phyloP scores from a whole-genome alignment of 179 eudicot genomes.

The Silene coronaria region DNA sequence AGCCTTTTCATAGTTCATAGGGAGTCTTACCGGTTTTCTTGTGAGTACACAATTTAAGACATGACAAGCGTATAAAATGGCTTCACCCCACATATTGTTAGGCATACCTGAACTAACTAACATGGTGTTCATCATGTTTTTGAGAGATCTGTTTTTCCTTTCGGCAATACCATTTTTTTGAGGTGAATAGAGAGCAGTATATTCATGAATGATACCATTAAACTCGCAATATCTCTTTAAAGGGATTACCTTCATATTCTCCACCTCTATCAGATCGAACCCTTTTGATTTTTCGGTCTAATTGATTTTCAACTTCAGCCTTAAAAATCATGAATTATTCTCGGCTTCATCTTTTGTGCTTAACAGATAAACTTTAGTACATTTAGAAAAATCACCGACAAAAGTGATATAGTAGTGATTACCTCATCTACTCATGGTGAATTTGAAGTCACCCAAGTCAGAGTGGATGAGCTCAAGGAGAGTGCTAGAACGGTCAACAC shows the following conservation, averaged over 20 bases:
- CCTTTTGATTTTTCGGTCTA: background rate
- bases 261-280: background rate
- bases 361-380: background rate
- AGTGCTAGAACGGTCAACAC: background rate
- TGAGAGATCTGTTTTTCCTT: background rate
- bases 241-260: background rate
- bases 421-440: background rate
- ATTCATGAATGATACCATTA: background rate
- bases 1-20: background rate
- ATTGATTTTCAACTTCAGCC: background rate
- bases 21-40: background rate
- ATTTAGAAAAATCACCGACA: background rate
- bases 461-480: background rate
- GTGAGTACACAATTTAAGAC: background rate
- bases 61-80: background rate
- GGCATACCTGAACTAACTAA: background rate
- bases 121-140: constrained; percentile 7
- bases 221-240: background rate
- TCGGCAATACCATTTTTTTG: background rate
- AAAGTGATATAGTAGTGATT: background rate
- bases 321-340: background rate
- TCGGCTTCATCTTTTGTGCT: background rate
- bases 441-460: background rate
- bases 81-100: background rate
- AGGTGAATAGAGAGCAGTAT: background rate